Conservation (phyloP, 768 basidiomycete species). For the Dioszegia crocea region DNA sequence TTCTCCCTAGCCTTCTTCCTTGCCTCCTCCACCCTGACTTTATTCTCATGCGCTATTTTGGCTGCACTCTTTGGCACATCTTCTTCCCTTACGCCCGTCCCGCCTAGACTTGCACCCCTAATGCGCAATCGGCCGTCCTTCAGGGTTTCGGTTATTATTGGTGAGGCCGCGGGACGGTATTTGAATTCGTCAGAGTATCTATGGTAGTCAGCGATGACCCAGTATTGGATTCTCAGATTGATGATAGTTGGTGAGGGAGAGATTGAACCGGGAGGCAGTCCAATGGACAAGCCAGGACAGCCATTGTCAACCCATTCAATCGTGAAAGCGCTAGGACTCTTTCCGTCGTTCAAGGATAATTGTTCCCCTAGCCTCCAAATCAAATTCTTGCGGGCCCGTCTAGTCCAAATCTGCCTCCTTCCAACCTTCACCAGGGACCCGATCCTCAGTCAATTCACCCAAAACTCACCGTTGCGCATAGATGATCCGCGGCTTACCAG, state of each 20-base stretch:
- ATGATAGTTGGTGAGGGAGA: too few species aligned
- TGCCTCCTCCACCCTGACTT: constrained; percentile 38
- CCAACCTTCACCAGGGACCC: background rate
- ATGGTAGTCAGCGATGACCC: background rate
- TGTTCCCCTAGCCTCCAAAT: too few species aligned
- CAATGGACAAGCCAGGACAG: too few species aligned
- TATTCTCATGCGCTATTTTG: constrained; percentile 28
- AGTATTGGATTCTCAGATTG: too few species aligned
- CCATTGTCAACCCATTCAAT: too few species aligned
- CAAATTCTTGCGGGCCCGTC: too few species aligned
- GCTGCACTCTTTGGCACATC: constrained; percentile 37
- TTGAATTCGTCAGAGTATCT: constrained; percentile 81
- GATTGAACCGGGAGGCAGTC: too few species aligned
- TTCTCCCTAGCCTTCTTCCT: constrained; percentile 40
- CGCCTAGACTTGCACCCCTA: constrained; percentile 63
- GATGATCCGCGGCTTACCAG: constrained; percentile 50
- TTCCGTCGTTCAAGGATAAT: too few species aligned
- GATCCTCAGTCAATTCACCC: background rate
- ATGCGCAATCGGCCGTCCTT: constrained; percentile 66
- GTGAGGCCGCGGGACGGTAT: constrained; percentile 78
- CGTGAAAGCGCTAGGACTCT: too few species aligned
- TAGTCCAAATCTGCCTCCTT: too few species aligned
- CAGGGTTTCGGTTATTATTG: constrained; percentile 70
- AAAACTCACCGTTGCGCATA: constrained; percentile 61
- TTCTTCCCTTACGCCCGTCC: constrained; percentile 40